These are phyloP conservation scores for Laguncularia racemosa DNA, from an alignment of 345 rosid genomes.

Conservation along the genomic window DNA sequence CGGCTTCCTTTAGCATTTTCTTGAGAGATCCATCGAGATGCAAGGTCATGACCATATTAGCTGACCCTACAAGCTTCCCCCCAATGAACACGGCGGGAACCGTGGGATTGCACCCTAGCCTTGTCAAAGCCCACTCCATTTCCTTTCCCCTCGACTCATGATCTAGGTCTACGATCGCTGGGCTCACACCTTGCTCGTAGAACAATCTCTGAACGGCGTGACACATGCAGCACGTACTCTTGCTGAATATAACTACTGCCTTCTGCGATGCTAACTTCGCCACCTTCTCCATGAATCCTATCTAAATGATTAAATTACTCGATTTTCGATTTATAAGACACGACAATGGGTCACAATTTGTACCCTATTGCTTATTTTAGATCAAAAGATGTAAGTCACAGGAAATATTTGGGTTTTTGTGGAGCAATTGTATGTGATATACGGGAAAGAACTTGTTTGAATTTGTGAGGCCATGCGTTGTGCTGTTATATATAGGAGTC, in stretches of 20 bases:
- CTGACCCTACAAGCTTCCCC: constrained; percentile 77
- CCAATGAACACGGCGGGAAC: constrained; percentile 88
- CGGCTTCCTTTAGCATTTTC: constrained; percentile 75
- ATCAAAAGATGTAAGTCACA: too few species aligned
- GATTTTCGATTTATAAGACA: too few species aligned
- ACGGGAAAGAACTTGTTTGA: too few species aligned
- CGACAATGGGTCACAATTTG: too few species aligned
- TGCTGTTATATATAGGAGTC: too few species aligned
- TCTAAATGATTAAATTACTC: neutral
- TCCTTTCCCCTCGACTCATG: constrained; percentile 60
- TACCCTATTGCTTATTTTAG: too few species aligned
- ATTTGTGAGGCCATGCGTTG: too few species aligned
- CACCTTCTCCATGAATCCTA: constrained; percentile 52
- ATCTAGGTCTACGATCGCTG: constrained; percentile 72
- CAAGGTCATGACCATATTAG: constrained; percentile 80
- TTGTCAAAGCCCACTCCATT: constrained; percentile 66
- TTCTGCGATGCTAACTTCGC: constrained; percentile 68
- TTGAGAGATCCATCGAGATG: constrained; percentile 83
- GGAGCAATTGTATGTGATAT: too few species aligned
- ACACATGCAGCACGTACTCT: constrained; percentile 88
- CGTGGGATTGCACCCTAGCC: constrained; percentile 72
- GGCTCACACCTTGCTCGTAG: constrained; percentile 86
- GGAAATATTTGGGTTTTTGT: too few species aligned
- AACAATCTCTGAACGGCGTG: constrained; percentile 85
- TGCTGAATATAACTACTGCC: constrained; percentile 98